Evolutionary conservation across 2,329 filamentous ascomycete species (phyloP).

Genomic region (Aspergillus pseudoglaucus): DNA sequence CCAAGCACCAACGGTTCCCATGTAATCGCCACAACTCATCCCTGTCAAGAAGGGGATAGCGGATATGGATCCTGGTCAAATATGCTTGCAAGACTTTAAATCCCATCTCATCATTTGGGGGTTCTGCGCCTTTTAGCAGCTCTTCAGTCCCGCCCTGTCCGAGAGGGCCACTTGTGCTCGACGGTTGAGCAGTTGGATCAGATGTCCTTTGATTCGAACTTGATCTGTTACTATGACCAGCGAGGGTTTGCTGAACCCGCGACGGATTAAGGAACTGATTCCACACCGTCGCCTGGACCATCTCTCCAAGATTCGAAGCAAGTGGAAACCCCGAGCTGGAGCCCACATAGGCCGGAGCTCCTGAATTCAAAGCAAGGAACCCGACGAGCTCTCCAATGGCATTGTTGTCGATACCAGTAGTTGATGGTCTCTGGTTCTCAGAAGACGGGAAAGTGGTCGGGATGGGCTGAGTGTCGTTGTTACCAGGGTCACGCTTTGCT

Average conservation of each 20-base stretch:
- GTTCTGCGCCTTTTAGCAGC: constrained; percentile 39
- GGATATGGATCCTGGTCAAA: constrained; percentile 40
- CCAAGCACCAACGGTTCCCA: constrained; percentile 33
- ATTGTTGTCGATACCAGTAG: constrained; percentile 26
- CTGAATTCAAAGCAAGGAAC: constrained; percentile 42
- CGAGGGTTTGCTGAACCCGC: constrained; percentile 9
- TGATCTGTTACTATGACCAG: constrained; percentile 13
- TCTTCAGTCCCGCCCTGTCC: constrained; percentile 35
- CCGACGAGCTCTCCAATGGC: constrained; percentile 43
- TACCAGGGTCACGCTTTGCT: constrained; percentile 8
- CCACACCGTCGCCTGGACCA: constrained; percentile 51
- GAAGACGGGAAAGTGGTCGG: constrained; percentile 18
- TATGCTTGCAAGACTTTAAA: constrained; percentile 41
- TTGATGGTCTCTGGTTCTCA: constrained; percentile 11
- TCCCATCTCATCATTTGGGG: constrained; percentile 43
- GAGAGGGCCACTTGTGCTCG: constrained; percentile 9
- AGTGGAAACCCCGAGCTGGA: constrained; percentile 46
- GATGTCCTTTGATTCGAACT: constrained; percentile 1
- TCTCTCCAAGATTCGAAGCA: constrained; percentile 46
- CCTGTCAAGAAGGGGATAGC: constrained; percentile 47
- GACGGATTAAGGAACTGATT: constrained; percentile 41
- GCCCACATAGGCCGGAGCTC: constrained; percentile 46
- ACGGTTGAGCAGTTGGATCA: constrained; percentile 12
- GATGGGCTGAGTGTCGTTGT: constrained; percentile 12
- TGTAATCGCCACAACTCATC: constrained; percentile 42